Evolutionary conservation across 2,329 filamentous ascomycete genomes (phyloP).

Genomic region (Pochonia chlamydosporia): DNA sequence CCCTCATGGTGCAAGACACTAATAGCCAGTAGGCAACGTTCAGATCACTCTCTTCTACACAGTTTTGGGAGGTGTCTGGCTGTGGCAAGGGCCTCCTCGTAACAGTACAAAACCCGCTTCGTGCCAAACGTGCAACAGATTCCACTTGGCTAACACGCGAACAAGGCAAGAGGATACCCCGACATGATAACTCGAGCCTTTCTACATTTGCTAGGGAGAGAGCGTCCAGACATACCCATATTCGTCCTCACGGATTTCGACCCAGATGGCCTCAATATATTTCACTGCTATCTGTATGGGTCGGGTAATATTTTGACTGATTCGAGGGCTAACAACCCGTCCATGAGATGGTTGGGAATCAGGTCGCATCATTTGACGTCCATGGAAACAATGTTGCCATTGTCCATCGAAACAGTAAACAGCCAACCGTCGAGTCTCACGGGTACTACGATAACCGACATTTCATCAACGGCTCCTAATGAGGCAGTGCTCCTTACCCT

Average conservation of each 20-base stretch:
- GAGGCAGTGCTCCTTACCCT: constrained; percentile 36
- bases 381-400: constrained; percentile 1
- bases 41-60: constrained; percentile 53
- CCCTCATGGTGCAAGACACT: not conserved
- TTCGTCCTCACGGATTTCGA: constrained; percentile 68
- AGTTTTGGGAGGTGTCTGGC: constrained; percentile 45
- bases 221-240: constrained; percentile 47
- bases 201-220: constrained; percentile 45
- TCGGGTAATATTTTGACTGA: constrained; percentile 60
- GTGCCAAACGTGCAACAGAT: too few species aligned
- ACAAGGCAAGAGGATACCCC: constrained; percentile 82
- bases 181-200: constrained; percentile 67
- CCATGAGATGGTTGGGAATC: constrained; percentile 61
- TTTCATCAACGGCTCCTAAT: constrained; percentile 22
- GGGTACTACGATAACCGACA: constrained; percentile 4
- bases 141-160: too few species aligned
- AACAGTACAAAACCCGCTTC: constrained; percentile 42
- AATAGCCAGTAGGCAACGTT: constrained; percentile 60
- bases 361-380: constrained; percentile 35
- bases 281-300: constrained; percentile 67
- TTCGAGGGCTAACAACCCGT: constrained; percentile 39
- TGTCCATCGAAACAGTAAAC: not conserved
- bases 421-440: not conserved
- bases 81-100: constrained; percentile 58
- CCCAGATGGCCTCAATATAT: constrained; percentile 68